Evolutionary conservation across 2,329 filamentous ascomycete genomes (phyloP), one percentile per base, ranked within the genome.

Genomic region (Xylaria hypoxylon): DNA sequence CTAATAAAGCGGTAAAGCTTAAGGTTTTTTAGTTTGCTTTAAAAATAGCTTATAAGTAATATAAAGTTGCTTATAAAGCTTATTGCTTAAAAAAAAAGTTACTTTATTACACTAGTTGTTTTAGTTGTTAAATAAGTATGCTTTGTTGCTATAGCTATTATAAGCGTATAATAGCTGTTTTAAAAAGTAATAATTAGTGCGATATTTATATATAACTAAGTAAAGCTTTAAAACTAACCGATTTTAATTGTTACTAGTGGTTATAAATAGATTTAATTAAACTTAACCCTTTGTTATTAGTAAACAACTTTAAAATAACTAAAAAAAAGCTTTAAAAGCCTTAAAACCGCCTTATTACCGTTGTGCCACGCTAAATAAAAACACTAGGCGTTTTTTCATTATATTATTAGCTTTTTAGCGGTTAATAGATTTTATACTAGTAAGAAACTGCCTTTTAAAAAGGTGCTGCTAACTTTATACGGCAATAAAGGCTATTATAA

Each of bases 31-130:
- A 40, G 5, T 40, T 48, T 48, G 13, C 10, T 2, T 52, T 52
- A 51, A 52, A 60, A 42, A 52, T 19, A 31, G 35, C 24, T 19
- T 52, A 52, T 15, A 60, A 38, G 13, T 15, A 60, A 51, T 60
- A 51, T 56, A 17, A 47, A 55, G 24, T 17, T 15, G 2, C 17
- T 24, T 4, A 38, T 42, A 42, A 22, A 33, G 7, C 13, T 44
- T 63, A 58, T 26, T 33, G 44, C 2, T 11, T 11, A 33, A 33
- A 52, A 15, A 44, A 35, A 31, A 24, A 7, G 2, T 40, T 59
- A 19, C 5, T 48, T 38, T 26, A n/a, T 59, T 59, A n/a, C 26
- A 47, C 1, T 48, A 19, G 22, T 5, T 17, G 5, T 4, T 50
- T 50, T 50, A n/a, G 7, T 10, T 1, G 0, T 11, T 33, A 50